These are phyloP conservation scores for Colletotrichum chrysophilum DNA, from an alignment of 2,329 filamentous ascomycete genomes.

Conservation along the genomic window DNA sequence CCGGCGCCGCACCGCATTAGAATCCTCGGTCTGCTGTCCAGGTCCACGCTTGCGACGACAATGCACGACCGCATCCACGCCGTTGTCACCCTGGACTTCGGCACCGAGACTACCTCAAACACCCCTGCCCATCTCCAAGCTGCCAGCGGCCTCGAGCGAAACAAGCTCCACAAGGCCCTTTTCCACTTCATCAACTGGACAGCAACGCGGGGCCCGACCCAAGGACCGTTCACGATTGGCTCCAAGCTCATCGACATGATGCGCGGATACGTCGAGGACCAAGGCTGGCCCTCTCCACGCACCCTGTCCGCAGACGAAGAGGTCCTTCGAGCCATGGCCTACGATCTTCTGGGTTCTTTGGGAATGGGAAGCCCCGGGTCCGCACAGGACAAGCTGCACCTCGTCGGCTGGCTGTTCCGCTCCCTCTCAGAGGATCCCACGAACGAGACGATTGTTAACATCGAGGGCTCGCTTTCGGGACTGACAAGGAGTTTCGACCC, in stretches of 20 bases:
- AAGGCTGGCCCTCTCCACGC: slow-evolving; percentile 80
- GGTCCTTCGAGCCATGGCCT: slow-evolving; percentile 75
- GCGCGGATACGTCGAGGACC: slow-evolving; percentile 74
- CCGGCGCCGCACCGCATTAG: slow-evolving; percentile 78
- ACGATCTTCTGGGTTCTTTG: slow-evolving; percentile 88
- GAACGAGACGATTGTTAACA: slow-evolving; percentile 79
- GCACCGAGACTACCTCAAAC: slow-evolving; percentile 6
- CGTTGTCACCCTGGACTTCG: slow-evolving; percentile 71
- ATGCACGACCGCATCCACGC: slow-evolving; percentile 71
- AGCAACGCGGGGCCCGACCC: slow-evolving; percentile 70
- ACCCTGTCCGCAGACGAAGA: slow-evolving; percentile 57
- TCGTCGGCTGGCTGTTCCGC: slow-evolving; percentile 78
- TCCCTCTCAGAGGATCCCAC: slow-evolving; percentile 82
- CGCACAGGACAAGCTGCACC: slow-evolving; percentile 55
- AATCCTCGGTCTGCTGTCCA: slow-evolving; percentile 77
- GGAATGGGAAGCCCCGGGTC: slow-evolving; percentile 68
- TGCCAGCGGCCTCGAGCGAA: slow-evolving; percentile 71
- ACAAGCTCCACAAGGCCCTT: slow-evolving; percentile 80
- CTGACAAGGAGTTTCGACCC: slow-evolving; percentile 57
- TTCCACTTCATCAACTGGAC: slow-evolving; percentile 90
- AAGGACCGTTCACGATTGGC: slow-evolving; percentile 69
- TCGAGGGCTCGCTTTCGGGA: slow-evolving; percentile 86
- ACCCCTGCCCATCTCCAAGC: slow-evolving; percentile 31
- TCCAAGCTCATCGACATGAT: slow-evolving; percentile 72
- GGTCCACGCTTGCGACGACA: slow-evolving; percentile 75